Evolutionary conservation across 176 grass and related monocot genomes (phyloP), one percentile per base, ranked within the genome.

Genomic region (Bonia amplexicaulis): DNA sequence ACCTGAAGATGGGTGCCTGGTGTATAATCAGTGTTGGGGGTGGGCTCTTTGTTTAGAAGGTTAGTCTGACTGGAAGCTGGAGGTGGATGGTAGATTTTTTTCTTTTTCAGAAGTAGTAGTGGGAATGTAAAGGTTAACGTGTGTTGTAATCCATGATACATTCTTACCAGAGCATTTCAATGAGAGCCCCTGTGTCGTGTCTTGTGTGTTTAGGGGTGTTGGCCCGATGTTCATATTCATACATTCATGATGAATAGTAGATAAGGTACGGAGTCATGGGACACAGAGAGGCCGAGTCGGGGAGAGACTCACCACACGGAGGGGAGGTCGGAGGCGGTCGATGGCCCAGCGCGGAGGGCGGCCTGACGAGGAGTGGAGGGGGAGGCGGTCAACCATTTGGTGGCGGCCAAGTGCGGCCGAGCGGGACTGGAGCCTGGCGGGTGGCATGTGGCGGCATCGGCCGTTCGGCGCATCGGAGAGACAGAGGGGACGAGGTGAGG

Each of bases 1-100:
- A 85, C 86, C 77, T 57, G 91, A 96, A 96, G 94, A 96, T 91
- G 91, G 89, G 90, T 91, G 89, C 74, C 72, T 87, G 83, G 80
- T 87, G 89, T 84, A 73, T 71, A 86, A 82, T 58, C 75, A 80
- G 69, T 76, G 72, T 80, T 63, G 71, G n/a, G 57, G 82, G 80
- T 44, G 75, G 75, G 80, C 81, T 88, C 63, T 79, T 84, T 71
- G 60, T 80, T 81, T 78, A 91, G 89, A 49, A 75, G 81, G 80
- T 87, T 91, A 91, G 89, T 85, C 85, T 91, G 85, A 91, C 81
- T 71, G 71, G 60, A 9, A 69, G 64, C 19, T 54, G 78, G 71
- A 3, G 60, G 63, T 52, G 76, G 83, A 6, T 31, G 80, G 85
- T 90, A 80, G 89, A 14, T 68, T 87, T 47, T 61, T 55, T 61